Evolutionary conservation across 108 stramenopile genomes (phyloP), one percentile per base, ranked within the genome.

Genomic region (Nitzschia sp.): DNA sequence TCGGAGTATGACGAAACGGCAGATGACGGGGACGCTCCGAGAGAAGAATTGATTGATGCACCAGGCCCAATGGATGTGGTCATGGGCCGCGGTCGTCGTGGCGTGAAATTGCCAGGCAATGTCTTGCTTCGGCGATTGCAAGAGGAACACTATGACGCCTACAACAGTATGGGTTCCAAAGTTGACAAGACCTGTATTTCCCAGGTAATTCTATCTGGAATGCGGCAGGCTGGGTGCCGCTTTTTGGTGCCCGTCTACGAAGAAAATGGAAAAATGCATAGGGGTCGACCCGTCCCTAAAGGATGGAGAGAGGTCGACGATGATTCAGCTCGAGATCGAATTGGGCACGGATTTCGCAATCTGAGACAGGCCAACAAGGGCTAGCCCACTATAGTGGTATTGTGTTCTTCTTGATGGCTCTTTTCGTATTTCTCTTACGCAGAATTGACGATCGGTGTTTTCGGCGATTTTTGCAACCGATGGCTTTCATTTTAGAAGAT

Each of bases 61-160:
- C 71, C 62, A 1, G 54, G 54, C 15, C 36, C 41, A 11, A 28
- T 56, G 38, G 71, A 72, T 45, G 54, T 72, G 1, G 32, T 72
- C 11, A 33, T 72, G 38, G 71, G 71, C 0, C 56, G 71, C n/a
- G 71, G 71, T 2, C 61, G 48, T 4, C 45, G 52, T 23, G 61
- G 61, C 17, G 50, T 29, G 22, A 63, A 72, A 29, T 53, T 38
- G 9, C 30, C 54, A 21, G 71, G 71, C 15, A 72, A 72, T 41
- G 58, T 32, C 5, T 34, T 33, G 17, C 31, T 72, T 1, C 54
- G 63, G 41, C 0, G 23, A 19, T 3, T 63, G 29, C 31, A 55
- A 16, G 71, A 63, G 25, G n/a, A 28, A 21, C 33, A 73, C 36
- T 32, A 58, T 3, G 64, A 58, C 8, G 41, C 0, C 15, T 73